phyloP scores from a whole-genome alignment of 345 rosid genomes.

The Eucalyptus cloeziana region DNA sequence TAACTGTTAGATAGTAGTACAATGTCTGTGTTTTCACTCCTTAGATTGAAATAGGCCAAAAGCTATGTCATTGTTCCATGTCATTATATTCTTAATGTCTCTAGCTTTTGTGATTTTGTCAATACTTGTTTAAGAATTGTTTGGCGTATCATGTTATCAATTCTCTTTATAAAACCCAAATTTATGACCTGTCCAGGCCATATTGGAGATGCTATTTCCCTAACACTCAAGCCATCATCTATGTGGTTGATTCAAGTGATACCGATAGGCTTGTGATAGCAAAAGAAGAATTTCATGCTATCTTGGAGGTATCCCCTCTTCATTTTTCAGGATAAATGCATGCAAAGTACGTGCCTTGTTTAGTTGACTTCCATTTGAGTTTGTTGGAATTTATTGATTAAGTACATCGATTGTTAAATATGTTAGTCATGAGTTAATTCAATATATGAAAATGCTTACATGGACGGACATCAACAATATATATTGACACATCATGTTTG shows the following conservation, averaged over 20 bases:
- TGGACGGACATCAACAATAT: neutral
- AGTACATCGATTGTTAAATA: neutral
- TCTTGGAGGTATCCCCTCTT: conserved; percentile 45
- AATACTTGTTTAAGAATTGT: neutral
- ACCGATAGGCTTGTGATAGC: conserved; percentile 60
- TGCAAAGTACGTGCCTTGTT: neutral
- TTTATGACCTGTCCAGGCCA: conserved; percentile 29
- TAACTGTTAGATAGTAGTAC: neutral
- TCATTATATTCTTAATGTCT: neutral
- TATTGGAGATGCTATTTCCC: conserved; percentile 89
- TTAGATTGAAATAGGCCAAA: neutral
- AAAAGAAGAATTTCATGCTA: conserved; percentile 76
- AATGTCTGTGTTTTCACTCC: neutral
- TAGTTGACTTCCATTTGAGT: neutral
- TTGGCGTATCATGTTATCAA: neutral
- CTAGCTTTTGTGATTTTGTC: neutral
- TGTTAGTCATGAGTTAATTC: neutral
- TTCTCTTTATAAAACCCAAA: neutral
- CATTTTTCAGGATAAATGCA: neutral
- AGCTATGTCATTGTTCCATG: too few species aligned
- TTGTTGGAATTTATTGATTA: neutral
- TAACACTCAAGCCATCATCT: conserved; percentile 68
- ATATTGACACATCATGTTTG: neutral
- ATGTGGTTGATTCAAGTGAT: conserved; percentile 78
- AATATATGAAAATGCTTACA: neutral